phyloP scores from a whole-genome alignment of 140 eudicot genomes.

The Ambrosia hybrid region DNA sequence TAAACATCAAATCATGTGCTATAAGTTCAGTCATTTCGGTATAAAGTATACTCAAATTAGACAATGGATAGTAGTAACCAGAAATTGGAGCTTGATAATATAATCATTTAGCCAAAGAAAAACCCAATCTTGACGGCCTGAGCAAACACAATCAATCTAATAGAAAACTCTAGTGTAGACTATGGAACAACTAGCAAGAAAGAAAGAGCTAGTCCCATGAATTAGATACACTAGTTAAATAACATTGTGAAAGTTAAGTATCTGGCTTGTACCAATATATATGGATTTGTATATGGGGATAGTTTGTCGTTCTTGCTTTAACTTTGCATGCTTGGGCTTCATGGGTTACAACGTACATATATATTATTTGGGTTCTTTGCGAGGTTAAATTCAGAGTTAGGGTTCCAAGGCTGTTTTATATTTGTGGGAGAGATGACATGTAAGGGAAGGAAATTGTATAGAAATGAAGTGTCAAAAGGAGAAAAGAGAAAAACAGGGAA shows the following conservation, averaged over 20 bases:
- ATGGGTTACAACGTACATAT: neutral
- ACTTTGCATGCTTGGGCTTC: neutral
- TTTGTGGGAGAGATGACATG: conserved; percentile 8
- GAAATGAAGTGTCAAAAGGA: neutral
- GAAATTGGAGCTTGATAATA: neutral
- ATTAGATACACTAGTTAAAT: neutral
- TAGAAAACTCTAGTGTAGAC: neutral
- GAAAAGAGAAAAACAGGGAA: neutral
- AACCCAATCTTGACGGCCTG: neutral
- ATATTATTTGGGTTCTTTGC: too few species aligned
- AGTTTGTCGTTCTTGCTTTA: neutral
- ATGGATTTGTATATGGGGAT: neutral
- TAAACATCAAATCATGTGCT: neutral
- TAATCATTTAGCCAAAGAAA: conserved; percentile 2
- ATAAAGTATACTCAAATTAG: conserved; percentile 1
- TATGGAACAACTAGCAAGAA: conserved; percentile 3
- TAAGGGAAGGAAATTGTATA: neutral
- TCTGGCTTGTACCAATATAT: neutral
- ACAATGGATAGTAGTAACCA: neutral
- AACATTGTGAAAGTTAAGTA: neutral
- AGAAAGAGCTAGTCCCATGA: neutral
- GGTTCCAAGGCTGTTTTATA: neutral
- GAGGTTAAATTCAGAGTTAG: too few species aligned
- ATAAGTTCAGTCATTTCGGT: neutral
- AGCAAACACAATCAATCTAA: neutral